Percentiles rank a stretch among this genome's conserved stretches.
Conservation (phyloP, 495 filamentous ascomycete species). For the Delitschia confertaspora region DNA sequence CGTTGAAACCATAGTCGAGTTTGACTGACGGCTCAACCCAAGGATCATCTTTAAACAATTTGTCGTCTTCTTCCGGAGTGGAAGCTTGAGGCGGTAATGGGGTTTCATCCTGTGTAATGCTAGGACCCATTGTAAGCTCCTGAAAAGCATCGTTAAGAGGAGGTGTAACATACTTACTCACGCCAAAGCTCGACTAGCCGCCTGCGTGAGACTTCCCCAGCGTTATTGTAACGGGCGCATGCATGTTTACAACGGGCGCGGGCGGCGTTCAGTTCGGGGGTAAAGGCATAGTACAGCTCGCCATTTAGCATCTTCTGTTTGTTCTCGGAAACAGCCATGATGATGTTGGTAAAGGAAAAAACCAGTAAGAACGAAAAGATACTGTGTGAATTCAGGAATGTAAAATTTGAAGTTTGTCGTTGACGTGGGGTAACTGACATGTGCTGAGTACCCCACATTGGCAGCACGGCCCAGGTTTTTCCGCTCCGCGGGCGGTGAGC, state of each 20-base stretch:
- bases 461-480: too few relatives aligned
- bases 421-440: too few relatives aligned
- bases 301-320: slow-evolving; percentile 33
- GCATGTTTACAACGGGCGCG: slow-evolving; percentile 52
- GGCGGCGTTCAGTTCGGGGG: slow-evolving; percentile 46
- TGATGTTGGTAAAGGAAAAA: not conserved
- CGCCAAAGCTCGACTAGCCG: slow-evolving; percentile 58
- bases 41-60: slow-evolving; percentile 49
- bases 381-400: too few relatives aligned
- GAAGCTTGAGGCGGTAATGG: slow-evolving; percentile 51
- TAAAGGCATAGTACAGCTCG: slow-evolving; percentile 44
- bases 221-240: slow-evolving; percentile 53
- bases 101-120: slow-evolving; percentile 50
- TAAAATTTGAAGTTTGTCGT: too few relatives aligned
- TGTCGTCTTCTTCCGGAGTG: slow-evolving; percentile 51
- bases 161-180: slow-evolving; percentile 46
- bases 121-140: slow-evolving; percentile 28
- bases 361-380: too few relatives aligned
- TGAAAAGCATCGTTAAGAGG: slow-evolving; percentile 6
- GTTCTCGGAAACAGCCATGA: slow-evolving; percentile 34
- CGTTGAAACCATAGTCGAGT: slow-evolving; percentile 69
- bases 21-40: slow-evolving; percentile 65
- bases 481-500: too few relatives aligned
- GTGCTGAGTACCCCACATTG: too few relatives aligned
- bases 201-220: slow-evolving; percentile 49